Evolutionary conservation across 768 basidiomycete species (phyloP).

Genomic region (Lactarius evosmus): DNA sequence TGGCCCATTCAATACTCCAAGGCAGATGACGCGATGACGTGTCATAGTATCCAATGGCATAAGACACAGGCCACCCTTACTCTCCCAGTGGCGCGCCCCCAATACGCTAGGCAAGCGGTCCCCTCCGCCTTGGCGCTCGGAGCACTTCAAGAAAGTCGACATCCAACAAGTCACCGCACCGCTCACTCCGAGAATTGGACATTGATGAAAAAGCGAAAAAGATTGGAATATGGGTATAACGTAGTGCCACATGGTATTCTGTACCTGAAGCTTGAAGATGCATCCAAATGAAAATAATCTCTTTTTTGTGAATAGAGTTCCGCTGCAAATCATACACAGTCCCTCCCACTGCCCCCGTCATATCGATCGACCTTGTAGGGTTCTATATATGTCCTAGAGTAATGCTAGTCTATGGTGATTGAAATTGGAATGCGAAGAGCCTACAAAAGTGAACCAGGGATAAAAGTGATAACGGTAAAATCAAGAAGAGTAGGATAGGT

Average conservation of each 20-base stretch:
- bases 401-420: conserved; percentile 45
- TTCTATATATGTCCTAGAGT: conserved; percentile 62
- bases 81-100: neutral
- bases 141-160: too few species aligned
- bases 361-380: conserved; percentile 54
- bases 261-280: too few species aligned
- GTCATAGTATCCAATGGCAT: too few species aligned
- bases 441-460: conserved; percentile 59
- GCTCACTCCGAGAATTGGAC: neutral
- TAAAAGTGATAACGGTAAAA: conserved; percentile 51
- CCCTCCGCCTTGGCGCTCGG: too few species aligned
- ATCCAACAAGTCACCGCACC: neutral
- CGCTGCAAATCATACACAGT: conserved; percentile 49
- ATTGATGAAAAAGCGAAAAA: neutral
- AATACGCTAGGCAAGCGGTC: neutral
- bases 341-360: conserved; percentile 64
- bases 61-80: neutral
- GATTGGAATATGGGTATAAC: too few species aligned
- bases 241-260: too few species aligned
- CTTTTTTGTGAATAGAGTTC: neutral
- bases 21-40: too few species aligned
- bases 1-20: neutral
- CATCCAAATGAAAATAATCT: too few species aligned
- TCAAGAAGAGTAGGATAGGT: conserved; percentile 69
- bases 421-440: conserved; percentile 19